A percentile compares a stretch with the other conserved stretches of the same genome.
Conservation (phyloP, 495 filamentous ascomycete genomes). For the Pyronema domesticum region DNA sequence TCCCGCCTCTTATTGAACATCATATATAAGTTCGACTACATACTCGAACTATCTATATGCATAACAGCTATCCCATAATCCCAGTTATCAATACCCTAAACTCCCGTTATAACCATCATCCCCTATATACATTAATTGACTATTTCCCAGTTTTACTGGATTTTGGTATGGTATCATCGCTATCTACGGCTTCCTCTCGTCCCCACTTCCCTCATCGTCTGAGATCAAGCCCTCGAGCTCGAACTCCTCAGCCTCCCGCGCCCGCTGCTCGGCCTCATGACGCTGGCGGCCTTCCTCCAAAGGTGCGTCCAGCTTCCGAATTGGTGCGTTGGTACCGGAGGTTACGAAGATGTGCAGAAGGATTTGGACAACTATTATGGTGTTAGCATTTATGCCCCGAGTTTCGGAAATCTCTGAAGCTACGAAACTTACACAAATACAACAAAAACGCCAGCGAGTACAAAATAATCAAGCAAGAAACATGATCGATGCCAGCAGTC, state of each 20-base stretch:
- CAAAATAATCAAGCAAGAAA: slow-evolving; percentile 77
- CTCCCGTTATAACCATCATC: no score
- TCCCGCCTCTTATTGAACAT: no score
- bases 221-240: slow-evolving; percentile 81
- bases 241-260: slow-evolving; percentile 67
- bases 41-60: no score
- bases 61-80: no score
- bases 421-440: slow-evolving; percentile 53
- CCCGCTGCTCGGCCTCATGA: slow-evolving; percentile 5
- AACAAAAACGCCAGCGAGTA: slow-evolving; percentile 79
- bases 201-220: slow-evolving; percentile 40
- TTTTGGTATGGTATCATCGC: no score
- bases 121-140: no score
- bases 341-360: slow-evolving; percentile 10
- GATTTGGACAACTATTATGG: slow-evolving; percentile 13
- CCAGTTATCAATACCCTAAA: no score
- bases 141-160: no score
- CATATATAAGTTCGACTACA: no score
- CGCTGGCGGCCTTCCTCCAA: slow-evolving; percentile 7
- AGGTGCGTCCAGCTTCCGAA: neutral
- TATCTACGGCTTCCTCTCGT: no score
- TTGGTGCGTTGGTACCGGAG: neutral
- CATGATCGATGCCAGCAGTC: slow-evolving; percentile 59
- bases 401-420: neutral
- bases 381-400: neutral